Evolutionary conservation across 495 filamentous ascomycete species (phyloP).

Genomic region (Podospora bellae-mahoneyi): DNA sequence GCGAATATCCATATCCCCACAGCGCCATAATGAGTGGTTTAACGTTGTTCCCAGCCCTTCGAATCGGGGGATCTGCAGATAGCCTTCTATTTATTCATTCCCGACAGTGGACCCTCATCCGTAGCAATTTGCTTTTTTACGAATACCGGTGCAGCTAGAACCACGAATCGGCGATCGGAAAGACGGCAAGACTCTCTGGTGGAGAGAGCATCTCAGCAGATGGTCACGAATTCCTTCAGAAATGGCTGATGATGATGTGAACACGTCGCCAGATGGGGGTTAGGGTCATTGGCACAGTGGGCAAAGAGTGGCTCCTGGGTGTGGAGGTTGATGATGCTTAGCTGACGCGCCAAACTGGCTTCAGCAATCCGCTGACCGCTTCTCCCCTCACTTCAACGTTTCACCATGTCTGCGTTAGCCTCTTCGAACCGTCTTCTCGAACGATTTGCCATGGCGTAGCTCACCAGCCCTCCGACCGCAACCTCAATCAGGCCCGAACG

Average conservation of each 20-base stretch:
- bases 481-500: neutral
- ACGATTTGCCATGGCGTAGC: neutral
- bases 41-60: neutral
- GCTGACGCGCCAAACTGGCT: neutral
- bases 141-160: neutral
- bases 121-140: neutral
- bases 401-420: neutral
- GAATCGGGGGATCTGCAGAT: neutral
- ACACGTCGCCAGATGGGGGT: neutral
- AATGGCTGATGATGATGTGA: neutral
- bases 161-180: neutral
- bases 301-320: neutral
- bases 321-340: neutral
- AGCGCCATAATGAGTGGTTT: neutral
- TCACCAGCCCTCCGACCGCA: neutral
- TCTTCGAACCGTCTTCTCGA: neutral
- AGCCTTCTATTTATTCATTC: neutral
- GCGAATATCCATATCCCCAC: neutral
- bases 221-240: neutral
- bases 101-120: neutral
- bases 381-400: neutral
- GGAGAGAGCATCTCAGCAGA: neutral
- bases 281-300: neutral
- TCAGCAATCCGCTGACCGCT: neutral
- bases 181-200: neutral